These are phyloP conservation scores for Lactarius hengduanensis DNA, from an alignment of 768 basidiomycete species.

Conservation along the genomic window DNA sequence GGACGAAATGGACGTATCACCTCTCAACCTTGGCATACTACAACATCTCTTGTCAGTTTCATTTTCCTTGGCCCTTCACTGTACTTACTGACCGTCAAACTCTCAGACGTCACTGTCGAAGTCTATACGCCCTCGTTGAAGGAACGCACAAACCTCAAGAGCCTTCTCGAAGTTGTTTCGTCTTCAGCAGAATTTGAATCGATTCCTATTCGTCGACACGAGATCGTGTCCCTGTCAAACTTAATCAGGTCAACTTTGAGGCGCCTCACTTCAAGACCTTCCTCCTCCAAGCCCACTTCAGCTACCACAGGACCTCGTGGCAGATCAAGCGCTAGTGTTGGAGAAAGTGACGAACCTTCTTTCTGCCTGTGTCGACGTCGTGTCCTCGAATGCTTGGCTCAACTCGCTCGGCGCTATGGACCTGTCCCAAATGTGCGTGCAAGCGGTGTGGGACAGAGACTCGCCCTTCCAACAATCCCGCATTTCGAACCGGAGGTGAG, in stretches of 20 bases:
- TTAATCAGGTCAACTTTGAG: slow-evolving; percentile 80
- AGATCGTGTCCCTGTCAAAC: slow-evolving; percentile 96
- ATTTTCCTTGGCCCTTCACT: background rate
- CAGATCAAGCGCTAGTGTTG: slow-evolving; percentile 85
- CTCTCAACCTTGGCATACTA: slow-evolving; percentile 97
- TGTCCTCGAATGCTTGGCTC: slow-evolving; percentile 96
- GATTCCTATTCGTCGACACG: slow-evolving; percentile 93
- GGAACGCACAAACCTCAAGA: slow-evolving; percentile 95
- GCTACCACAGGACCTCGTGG: slow-evolving; percentile 89
- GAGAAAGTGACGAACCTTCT: slow-evolving; percentile 89
- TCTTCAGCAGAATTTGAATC: slow-evolving; percentile 96
- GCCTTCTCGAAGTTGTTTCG: slow-evolving; percentile 92
- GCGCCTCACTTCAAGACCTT: slow-evolving; percentile 98
- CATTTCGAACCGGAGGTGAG: slow-evolving; percentile 89
- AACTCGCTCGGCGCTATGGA: slow-evolving; percentile 97
- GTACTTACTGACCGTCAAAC: slow-evolving; percentile 15
- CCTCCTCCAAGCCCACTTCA: slow-evolving; percentile 94
- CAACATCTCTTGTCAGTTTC: slow-evolving; percentile 78
- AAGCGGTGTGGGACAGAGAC: slow-evolving; percentile 97
- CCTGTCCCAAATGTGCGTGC: slow-evolving; percentile 97
- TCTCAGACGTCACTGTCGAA: slow-evolving; percentile 88
- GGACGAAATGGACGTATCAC: slow-evolving; percentile 90
- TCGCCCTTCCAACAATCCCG: slow-evolving; percentile 94
- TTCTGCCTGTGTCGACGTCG: slow-evolving; percentile 95
- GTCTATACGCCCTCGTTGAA: slow-evolving; percentile 94